Evolutionary conservation across 2,329 filamentous ascomycete species (phyloP).

Genomic region (Claviceps purpurea): DNA sequence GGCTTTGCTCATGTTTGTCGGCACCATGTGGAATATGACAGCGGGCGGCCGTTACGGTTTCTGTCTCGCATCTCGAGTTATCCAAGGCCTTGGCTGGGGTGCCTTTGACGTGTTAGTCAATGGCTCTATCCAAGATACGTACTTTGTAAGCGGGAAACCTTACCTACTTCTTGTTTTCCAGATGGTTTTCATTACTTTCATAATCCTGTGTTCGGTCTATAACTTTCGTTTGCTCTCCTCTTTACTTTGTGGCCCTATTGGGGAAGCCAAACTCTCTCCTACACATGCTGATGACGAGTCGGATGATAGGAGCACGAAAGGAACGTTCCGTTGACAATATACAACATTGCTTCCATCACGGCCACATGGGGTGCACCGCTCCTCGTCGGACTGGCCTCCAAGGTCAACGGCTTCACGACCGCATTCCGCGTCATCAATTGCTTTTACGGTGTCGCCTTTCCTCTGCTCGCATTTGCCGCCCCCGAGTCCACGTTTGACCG

Average conservation of each 20-base stretch:
- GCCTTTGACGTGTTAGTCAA: conserved; percentile 41
- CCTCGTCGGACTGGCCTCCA: conserved; percentile 35
- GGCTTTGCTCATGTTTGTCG: conserved; percentile 31
- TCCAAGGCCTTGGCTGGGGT: conserved; percentile 47
- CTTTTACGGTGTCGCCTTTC: conserved; percentile 32
- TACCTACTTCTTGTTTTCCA: neutral
- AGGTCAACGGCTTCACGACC: conserved; percentile 26
- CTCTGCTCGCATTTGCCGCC: conserved; percentile 32
- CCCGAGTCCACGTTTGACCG: conserved; percentile 42
- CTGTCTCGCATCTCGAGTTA: conserved; percentile 37
- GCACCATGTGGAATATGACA: conserved; percentile 36
- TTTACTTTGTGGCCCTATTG: no score
- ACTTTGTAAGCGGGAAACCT: conserved; percentile 31
- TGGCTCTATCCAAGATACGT: conserved; percentile 41
- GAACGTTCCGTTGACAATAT: conserved; percentile 28
- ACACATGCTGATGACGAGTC: neutral
- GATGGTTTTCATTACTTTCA: neutral
- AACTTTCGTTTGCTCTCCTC: no score
- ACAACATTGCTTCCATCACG: conserved; percentile 29
- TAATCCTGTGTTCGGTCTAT: no score
- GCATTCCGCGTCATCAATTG: conserved; percentile 39
- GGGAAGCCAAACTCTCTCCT: neutral
- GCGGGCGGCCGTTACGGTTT: conserved; percentile 27
- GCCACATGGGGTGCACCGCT: conserved; percentile 42
- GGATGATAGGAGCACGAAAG: conserved; percentile 36